These are phyloP conservation scores for Mucor indicus DNA, from an alignment of 371 early-diverging fungal genomes.

Conservation along the genomic window DNA sequence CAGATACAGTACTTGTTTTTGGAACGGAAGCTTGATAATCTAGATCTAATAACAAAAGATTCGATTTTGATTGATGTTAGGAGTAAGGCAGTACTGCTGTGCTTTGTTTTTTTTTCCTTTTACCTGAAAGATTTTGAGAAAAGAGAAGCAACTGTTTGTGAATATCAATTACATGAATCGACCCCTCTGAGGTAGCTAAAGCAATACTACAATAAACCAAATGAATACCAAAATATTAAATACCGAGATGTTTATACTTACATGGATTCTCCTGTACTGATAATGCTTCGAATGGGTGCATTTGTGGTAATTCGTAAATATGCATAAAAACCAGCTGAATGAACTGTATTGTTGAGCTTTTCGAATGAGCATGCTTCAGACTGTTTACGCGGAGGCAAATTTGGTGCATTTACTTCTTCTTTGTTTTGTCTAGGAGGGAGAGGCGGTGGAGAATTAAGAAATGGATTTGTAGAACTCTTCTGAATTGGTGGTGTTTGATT, in stretches of 20 bases:
- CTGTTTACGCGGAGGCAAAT: not conserved
- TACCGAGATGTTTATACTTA: not conserved
- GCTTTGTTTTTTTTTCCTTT: not conserved
- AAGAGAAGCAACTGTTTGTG: constrained; percentile 9
- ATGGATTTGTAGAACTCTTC: constrained; percentile 6
- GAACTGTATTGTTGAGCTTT: constrained; percentile 1
- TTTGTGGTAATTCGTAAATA: not conserved
- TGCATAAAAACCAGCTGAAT: constrained; percentile 12
- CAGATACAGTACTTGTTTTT: constrained; percentile 4
- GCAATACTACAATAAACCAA: constrained; percentile 12
- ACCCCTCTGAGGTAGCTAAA: constrained; percentile 19
- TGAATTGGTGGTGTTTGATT: not conserved
- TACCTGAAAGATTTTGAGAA: constrained; percentile 19
- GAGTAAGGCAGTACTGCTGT: too few relatives aligned
- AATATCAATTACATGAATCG: constrained; percentile 16
- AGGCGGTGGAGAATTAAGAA: constrained; percentile 5
- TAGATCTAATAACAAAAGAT: not conserved
- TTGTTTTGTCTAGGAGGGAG: too few relatives aligned
- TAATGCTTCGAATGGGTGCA: constrained; percentile 9
- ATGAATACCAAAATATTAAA: not conserved
- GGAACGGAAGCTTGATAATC: constrained; percentile 5
- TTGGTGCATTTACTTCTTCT: too few relatives aligned
- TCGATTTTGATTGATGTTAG: too few relatives aligned
- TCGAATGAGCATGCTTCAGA: constrained; percentile 1
- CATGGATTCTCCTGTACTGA: constrained; percentile 22